Evolutionary conservation across 176 grass and related monocot genomes (phyloP), one percentile per base, ranked within the genome.

Genomic region (Luzula sylvatica): DNA sequence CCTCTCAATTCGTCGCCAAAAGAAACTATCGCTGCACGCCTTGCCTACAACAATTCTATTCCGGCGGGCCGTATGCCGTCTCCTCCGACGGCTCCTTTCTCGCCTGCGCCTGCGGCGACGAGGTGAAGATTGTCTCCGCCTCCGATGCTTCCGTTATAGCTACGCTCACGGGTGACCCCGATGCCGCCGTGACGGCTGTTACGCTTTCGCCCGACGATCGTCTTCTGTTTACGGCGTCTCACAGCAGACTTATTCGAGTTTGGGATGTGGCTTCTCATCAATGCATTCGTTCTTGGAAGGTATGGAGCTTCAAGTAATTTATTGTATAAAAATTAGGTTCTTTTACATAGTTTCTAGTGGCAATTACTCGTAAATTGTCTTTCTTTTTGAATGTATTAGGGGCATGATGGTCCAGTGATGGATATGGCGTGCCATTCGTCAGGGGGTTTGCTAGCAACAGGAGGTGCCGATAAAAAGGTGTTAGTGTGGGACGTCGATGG

Each of bases 211-310:
- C 83, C 1, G 80, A 85, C 48, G 75, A 76, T 29, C 63, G 83
- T 29, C 29, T 82, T 42, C 73, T 95, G 24, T 88, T 95, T 57
- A 66, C 80, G 15, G 83, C 89, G 0, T 75, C 76, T 1, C 83
- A 95, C 20, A 95, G 83, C 19, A 70, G 80, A 50, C 80, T 88
- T 1, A 75, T 95, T 5, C 71, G 89, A 50, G 89, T 88, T 51
- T 95, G 83, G 83, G 83, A 95, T 52, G 73, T 95, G 40, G 64
- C 83, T 19, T 71, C 89, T 17, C 66, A 68, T 41, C 68, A 66
- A 2, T 95, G 89, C 73, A 81, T 82, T 45, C 89, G 89, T 21
- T 88, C 83, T 51, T 95, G 89, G 89, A 95, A 95, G 89, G 89
- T 88, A 38, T 14, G 26, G 12, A 23, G 28, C 15, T 23, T 42